These are phyloP conservation scores for Xylaria telfairii DNA, from an alignment of 495 filamentous ascomycete genomes.

Conservation along the genomic window DNA sequence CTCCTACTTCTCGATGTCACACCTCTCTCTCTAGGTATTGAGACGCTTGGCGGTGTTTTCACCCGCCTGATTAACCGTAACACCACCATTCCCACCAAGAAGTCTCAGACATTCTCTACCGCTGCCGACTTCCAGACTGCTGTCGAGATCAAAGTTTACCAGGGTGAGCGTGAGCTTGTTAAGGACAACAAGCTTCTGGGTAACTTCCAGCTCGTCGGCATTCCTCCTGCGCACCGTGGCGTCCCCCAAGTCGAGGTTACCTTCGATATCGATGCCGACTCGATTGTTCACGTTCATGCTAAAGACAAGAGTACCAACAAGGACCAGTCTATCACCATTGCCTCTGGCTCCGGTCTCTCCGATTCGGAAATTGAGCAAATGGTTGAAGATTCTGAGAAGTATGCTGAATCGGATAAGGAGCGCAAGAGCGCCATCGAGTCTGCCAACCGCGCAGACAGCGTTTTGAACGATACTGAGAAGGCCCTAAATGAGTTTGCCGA, in stretches of 20 bases:
- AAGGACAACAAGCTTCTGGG: slow-evolving; percentile 98
- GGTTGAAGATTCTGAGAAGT: slow-evolving; percentile 97
- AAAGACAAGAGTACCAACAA: slow-evolving; percentile 99
- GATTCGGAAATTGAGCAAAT: slow-evolving; percentile 93
- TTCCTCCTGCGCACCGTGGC: slow-evolving; percentile 96
- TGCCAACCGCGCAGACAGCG: slow-evolving; percentile 95
- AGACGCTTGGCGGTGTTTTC: slow-evolving; percentile 99
- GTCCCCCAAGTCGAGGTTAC: slow-evolving; percentile 98
- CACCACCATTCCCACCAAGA: slow-evolving; percentile 99
- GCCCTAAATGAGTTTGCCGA: slow-evolving; percentile 95
- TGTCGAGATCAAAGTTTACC: slow-evolving; percentile 99
- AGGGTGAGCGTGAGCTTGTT: slow-evolving; percentile 99
- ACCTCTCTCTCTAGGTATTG: slow-evolving; percentile 97
- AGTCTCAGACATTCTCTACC: slow-evolving; percentile 98
- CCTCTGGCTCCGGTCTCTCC: slow-evolving; percentile 96
- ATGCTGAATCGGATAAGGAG: slow-evolving; percentile 93
- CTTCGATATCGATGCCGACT: slow-evolving; percentile 99
- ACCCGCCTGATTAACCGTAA: slow-evolving; percentile 99
- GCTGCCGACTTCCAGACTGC: slow-evolving; percentile 99
- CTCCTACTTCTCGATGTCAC: slow-evolving; percentile 96
- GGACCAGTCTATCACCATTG: slow-evolving; percentile 99
- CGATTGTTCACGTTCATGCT: slow-evolving; percentile 97
- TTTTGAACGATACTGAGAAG: slow-evolving; percentile 97
- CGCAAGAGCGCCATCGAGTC: slow-evolving; percentile 93
- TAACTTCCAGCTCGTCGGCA: slow-evolving; percentile 99